A percentile compares a stretch with the other conserved stretches of the same genome.
phyloP scores from a whole-genome alignment of 805 yeast species.

The Yarrowia bubula region DNA sequence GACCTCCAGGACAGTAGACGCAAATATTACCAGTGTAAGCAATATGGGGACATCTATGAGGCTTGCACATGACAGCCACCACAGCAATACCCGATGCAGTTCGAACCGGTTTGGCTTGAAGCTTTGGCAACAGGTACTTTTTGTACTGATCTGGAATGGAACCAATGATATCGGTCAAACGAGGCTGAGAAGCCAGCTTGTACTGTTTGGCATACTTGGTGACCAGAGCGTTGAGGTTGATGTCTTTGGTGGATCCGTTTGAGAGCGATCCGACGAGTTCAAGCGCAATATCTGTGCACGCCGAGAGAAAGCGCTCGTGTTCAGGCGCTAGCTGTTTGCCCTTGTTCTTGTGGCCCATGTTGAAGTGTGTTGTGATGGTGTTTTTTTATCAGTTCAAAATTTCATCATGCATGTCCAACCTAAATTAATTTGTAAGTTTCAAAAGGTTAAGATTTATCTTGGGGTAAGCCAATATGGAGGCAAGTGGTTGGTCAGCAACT shows the following conservation, averaged over 20 bases:
- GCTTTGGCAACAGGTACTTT: slow-evolving; percentile 83
- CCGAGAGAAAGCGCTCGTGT: slow-evolving; percentile 85
- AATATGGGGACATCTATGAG: slow-evolving; percentile 98
- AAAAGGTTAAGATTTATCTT: background rate
- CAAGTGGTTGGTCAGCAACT: background rate
- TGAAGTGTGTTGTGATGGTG: background rate
- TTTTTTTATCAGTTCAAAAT: background rate
- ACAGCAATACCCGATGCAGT: slow-evolving; percentile 99
- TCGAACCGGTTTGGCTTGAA: slow-evolving; percentile 97
- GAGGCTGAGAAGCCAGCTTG: slow-evolving; percentile 86
- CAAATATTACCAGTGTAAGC: slow-evolving; percentile 98
- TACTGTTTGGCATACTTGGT: slow-evolving; percentile 84
- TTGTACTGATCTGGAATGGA: slow-evolving; percentile 96
- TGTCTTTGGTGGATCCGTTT: slow-evolving; percentile 64
- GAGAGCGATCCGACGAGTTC: slow-evolving; percentile 73
- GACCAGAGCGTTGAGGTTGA: slow-evolving; percentile 87
- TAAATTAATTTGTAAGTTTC: background rate
- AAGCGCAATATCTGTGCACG: slow-evolving; percentile 87
- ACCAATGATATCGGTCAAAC: slow-evolving; percentile 89
- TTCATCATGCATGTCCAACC: slow-evolving; percentile 24
- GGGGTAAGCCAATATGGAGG: background rate
- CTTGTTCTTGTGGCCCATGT: slow-evolving; percentile 41
- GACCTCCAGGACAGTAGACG: slow-evolving; percentile 98
- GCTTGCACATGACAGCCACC: slow-evolving; percentile 99
- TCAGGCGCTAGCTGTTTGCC: slow-evolving; percentile 75